Evolutionary conservation across 1,284 basidiomycete genomes (phyloP), one percentile per base, ranked within the genome.

Genomic region (Heterobasidion annosum): DNA sequence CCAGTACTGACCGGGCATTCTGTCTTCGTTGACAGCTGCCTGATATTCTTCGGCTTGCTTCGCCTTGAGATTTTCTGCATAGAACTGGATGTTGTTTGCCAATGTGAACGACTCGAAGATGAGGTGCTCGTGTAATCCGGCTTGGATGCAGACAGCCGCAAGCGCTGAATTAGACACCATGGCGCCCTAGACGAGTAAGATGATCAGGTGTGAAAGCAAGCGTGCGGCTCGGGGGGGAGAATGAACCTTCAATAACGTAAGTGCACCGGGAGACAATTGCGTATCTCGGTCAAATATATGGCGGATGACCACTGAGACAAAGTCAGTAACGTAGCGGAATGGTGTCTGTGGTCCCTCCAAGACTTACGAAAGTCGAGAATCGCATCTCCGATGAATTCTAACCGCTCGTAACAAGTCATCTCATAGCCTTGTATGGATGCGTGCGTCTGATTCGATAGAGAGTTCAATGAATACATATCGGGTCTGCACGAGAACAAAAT

Each of bases 341-440:
- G 8, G 18, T 35, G 13, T 34, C 25, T 34, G n/a, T 25, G n/a
- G 18, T 13, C 34, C 15, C 46, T 54, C 44, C 9, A 53, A 50
- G 50, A 68, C 85, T 58, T 61, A 91, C 89, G 67, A 59, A 89
- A 87, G 65, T 92, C 89, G 37, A 92, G 75, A 47, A 92, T 79
- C 2, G 86, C 85, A 67, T 93, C 90, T 9, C 90, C 90, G 48
- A 91, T 72, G 64, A 91, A 93, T 65, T 92, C 89, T 25, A 91
- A 73, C 50, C 87, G 74, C 62, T 91, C 85, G 60, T 86, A 87
- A 37, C 76, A 78, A 13, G 74, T 78, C 50, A 74, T 70, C 54
- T 81, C 77, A 50, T 71, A 72, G 3, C 74, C 76, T 60, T 78
- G 75, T 48, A 78, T 71, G 0, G 83, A 85, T 3, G 76, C 69